Evolutionary conservation across 2,329 filamentous ascomycete genomes (phyloP).

Genomic region (Aspergillus neoniger): DNA sequence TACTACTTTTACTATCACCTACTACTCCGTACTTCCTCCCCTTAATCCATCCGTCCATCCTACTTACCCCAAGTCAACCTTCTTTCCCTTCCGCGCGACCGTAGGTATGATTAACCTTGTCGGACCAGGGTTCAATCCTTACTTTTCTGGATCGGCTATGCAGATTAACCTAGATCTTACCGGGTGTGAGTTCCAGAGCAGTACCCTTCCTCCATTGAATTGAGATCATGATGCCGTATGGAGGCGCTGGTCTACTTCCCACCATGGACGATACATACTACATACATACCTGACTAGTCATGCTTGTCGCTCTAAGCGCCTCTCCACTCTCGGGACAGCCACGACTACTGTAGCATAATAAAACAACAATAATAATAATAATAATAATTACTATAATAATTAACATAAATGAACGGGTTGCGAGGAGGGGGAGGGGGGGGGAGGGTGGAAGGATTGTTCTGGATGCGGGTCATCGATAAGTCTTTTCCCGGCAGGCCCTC

Average conservation of each 20-base stretch:
- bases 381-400: too few relatives aligned
- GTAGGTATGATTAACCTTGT: neutral
- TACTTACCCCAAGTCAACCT: neutral
- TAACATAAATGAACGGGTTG: too few relatives aligned
- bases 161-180: neutral
- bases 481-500: constrained; percentile 3
- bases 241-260: neutral
- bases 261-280: neutral
- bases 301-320: too few relatives aligned
- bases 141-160: neutral
- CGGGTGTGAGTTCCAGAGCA: neutral
- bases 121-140: neutral
- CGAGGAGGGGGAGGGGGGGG: neutral
- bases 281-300: neutral
- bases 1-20: neutral
- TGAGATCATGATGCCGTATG: neutral
- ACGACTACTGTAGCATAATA: neutral
- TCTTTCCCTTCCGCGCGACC: constrained; percentile 11
- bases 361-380: neutral
- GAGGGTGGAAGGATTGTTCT: neutral
- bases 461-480: neutral
- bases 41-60: neutral
- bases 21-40: too few relatives aligned
- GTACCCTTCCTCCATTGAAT: neutral
- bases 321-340: neutral